Conservation (phyloP, 2,329 filamentous ascomycete species). For the Diaporthe ampelina region DNA sequence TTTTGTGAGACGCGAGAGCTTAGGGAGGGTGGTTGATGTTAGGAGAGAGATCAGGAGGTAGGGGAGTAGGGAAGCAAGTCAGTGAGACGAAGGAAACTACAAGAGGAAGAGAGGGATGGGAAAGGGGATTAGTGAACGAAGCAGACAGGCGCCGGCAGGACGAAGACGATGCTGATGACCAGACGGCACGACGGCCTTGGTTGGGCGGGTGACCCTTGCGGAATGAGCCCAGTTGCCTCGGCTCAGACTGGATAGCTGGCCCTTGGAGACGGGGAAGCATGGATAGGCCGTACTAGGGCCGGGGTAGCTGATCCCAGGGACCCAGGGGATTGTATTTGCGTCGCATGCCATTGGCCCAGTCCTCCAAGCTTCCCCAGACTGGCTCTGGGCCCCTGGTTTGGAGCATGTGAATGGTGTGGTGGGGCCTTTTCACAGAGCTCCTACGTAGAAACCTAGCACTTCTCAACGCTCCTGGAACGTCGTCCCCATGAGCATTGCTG, state of each 20-base stretch:
- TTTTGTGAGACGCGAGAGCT: neutral
- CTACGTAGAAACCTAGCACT: neutral
- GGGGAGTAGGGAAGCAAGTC: neutral
- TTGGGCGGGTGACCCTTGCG: conserved; percentile 32
- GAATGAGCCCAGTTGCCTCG: conserved; percentile 34
- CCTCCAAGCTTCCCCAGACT: conserved; percentile 34
- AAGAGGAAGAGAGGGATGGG: no score
- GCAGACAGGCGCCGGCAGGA: neutral
- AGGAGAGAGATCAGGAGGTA: neutral
- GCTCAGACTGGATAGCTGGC: conserved; percentile 23
- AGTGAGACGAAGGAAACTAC: neutral
- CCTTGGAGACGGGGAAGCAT: conserved; percentile 4
- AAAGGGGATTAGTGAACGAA: no score
- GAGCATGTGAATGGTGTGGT: conserved; percentile 33
- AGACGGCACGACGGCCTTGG: conserved; percentile 16
- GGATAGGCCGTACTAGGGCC: neutral
- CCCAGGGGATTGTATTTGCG: conserved; percentile 21
- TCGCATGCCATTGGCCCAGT: conserved; percentile 11
- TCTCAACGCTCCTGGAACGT: neutral
- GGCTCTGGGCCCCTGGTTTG: conserved; percentile 1
- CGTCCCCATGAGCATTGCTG: no score
- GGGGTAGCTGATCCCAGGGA: conserved; percentile 25
- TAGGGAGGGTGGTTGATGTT: neutral
- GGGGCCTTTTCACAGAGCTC: conserved; percentile 1
- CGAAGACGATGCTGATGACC: conserved; percentile 19